Base-by-base conservation (phyloP, 352 stramenopile genomes). In the Phytophthora cryptogea region DNA sequence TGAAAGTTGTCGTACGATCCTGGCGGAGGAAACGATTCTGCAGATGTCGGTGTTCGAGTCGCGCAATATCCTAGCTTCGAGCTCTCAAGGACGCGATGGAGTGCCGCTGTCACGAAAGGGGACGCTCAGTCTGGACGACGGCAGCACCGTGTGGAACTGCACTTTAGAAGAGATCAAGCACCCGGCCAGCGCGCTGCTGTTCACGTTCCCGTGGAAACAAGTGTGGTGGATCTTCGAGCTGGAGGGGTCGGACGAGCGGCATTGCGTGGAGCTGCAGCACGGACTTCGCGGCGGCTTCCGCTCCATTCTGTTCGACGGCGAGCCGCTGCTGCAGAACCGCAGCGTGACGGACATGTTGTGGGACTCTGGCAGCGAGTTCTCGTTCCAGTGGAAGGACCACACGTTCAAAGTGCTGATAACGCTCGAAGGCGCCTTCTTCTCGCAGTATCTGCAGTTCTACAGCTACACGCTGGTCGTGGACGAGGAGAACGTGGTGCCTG, bases 151-250 rank as follows among this genome's bases (percentile, higher is more conserved):
- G 47, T 89, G 80, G 76, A 80, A 82, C 31, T 87, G 79, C 30
- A 86, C 70, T 17, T 55, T 94, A 30, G 85, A 94, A 51, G 85
- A 94, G 66, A 94, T 94, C 61, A 94, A 94, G 59, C 85, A 94
- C 50, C 54, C 80, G 1, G 82, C 82, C 17, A 92, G 82, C 27
- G 80, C 85, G 14, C 58, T 94, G 13, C 46, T 94, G 45, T 90
- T 91, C 53, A 94, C 85, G 31, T 94, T 94, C 53, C 85, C 85
- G 40, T 94, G 85, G 85, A 94, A 94, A 54, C 85, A 94, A 52
- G 67, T 92, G 36, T 94, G 85, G 85, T 94, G 85, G 85, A 81
- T 91, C 47, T 84, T 94, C 39, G 76, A 84, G 57, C 46, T 88
- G 50, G 68, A 85, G 33, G 69, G 62, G 5, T 72, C 58, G 17